These are phyloP conservation scores for Aspergillus sclerotialis DNA, from an alignment of 2,329 filamentous ascomycete genomes.

Conservation along the genomic window DNA sequence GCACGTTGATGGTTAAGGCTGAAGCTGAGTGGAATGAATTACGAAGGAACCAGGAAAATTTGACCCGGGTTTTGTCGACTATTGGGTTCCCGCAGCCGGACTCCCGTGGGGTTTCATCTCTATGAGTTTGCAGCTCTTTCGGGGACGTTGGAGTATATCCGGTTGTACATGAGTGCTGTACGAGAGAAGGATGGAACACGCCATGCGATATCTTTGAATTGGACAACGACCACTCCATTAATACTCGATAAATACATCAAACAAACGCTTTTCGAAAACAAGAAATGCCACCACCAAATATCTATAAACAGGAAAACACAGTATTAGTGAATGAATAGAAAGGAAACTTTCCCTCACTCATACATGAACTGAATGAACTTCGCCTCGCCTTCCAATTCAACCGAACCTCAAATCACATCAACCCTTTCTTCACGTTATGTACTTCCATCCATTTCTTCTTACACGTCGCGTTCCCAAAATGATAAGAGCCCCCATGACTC, in stretches of 20 bases:
- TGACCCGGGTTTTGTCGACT: slow-evolving; percentile 38
- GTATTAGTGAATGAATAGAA: background rate
- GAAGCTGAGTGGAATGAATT: slow-evolving; percentile 48
- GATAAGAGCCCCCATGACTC: slow-evolving; percentile 48
- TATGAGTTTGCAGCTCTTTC: slow-evolving; percentile 7
- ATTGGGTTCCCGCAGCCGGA: slow-evolving; percentile 34
- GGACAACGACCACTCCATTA: background rate
- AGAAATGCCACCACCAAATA: background rate
- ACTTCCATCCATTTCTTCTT: slow-evolving; percentile 56
- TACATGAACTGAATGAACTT: background rate
- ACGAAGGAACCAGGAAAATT: slow-evolving; percentile 29
- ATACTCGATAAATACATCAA: background rate
- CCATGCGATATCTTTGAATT: background rate
- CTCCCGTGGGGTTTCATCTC: slow-evolving; percentile 8
- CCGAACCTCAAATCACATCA: background rate
- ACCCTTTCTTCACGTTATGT: slow-evolving; percentile 16
- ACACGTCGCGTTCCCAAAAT: slow-evolving; percentile 55
- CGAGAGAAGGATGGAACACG: no score
- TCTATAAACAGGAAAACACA: background rate
- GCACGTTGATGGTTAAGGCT: slow-evolving; percentile 54
- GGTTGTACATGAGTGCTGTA: no score
- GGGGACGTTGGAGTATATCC: no score
- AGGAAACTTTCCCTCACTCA: background rate
- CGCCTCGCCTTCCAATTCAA: no score
- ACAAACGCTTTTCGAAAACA: background rate